A percentile compares a stretch with the other conserved stretches of the same genome.
Conservation (phyloP, 106 monocot genomes). For the Acanthochlamys bracteata region DNA sequence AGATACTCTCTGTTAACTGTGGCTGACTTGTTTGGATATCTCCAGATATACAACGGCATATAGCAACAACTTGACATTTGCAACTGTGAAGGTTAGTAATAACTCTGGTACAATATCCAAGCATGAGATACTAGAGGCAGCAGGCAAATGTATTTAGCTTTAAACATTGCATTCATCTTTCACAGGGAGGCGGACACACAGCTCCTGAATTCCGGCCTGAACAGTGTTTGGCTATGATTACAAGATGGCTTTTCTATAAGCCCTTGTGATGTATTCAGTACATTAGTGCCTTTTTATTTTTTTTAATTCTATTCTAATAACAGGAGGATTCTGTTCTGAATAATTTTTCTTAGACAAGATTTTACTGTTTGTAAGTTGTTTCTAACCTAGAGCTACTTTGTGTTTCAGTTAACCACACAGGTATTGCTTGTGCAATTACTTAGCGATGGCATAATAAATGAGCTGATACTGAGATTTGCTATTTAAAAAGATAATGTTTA, state of each 20-base stretch:
- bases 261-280: slow-evolving; percentile 18
- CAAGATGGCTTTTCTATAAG: slow-evolving; percentile 38
- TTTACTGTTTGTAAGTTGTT: too few relatives aligned
- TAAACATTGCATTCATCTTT: not conserved
- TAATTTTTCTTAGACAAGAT: too few relatives aligned
- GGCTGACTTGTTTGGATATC: not conserved
- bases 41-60: slow-evolving; percentile 40
- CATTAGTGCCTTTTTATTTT: too few relatives aligned
- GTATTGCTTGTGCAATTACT: too few relatives aligned
- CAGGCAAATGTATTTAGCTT: not conserved
- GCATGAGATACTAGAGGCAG: too few relatives aligned
- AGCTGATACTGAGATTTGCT: too few relatives aligned
- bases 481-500: too few relatives aligned
- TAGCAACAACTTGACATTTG: slow-evolving; percentile 58
- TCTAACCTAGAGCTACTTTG: too few relatives aligned
- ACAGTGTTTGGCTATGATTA: slow-evolving; percentile 39
- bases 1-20: not conserved
- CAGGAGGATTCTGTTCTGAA: too few relatives aligned
- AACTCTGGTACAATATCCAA: not conserved
- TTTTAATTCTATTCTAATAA: too few relatives aligned
- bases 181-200: slow-evolving; percentile 58
- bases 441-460: too few relatives aligned
- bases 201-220: slow-evolving; percentile 37
- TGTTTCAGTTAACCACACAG: too few relatives aligned
- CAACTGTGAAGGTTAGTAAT: slow-evolving; percentile 44